These are phyloP conservation scores for Fusarium sarcochroum DNA, from an alignment of 2,329 filamentous ascomycete genomes.

Conservation along the genomic window DNA sequence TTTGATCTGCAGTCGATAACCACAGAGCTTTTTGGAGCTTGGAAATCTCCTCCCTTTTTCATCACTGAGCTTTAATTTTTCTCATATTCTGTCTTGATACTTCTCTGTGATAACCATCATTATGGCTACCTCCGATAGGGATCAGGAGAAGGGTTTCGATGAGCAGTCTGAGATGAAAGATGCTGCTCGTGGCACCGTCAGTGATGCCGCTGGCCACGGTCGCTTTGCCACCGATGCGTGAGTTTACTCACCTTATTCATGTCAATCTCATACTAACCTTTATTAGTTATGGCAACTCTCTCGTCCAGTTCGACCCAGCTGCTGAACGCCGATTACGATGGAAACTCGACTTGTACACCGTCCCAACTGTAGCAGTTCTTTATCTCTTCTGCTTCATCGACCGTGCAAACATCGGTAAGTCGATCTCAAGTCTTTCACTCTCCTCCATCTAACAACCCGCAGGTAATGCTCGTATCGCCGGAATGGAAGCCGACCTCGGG, in stretches of 20 bases:
- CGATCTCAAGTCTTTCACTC: background rate
- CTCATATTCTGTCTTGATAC: background rate
- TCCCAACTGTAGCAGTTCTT: conserved; percentile 75
- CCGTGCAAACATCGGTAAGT: conserved; percentile 77
- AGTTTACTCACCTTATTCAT: conserved; percentile 8
- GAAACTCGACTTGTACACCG: conserved; percentile 76
- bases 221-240: conserved; percentile 45
- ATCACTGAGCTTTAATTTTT: conserved; percentile 1
- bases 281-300: conserved; percentile 44
- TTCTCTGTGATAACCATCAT: background rate
- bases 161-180: conserved; percentile 43
- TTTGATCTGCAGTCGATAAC: conserved; percentile 26
- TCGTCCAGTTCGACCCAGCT: conserved; percentile 46
- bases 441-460: background rate
- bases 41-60: background rate
- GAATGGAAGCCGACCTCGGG: conserved; percentile 68
- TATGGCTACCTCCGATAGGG: conserved; percentile 43
- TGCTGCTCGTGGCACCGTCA: conserved; percentile 22
- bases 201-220: conserved; percentile 43
- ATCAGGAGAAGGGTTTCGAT: conserved; percentile 44
- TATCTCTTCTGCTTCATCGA: conserved; percentile 84
- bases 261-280: conserved; percentile 6
- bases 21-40: conserved; percentile 16
- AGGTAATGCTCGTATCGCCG: conserved; percentile 68
- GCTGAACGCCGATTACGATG: conserved; percentile 70